Base-by-base conservation (phyloP, 768 basidiomycete species). In the Russula compacta region DNA sequence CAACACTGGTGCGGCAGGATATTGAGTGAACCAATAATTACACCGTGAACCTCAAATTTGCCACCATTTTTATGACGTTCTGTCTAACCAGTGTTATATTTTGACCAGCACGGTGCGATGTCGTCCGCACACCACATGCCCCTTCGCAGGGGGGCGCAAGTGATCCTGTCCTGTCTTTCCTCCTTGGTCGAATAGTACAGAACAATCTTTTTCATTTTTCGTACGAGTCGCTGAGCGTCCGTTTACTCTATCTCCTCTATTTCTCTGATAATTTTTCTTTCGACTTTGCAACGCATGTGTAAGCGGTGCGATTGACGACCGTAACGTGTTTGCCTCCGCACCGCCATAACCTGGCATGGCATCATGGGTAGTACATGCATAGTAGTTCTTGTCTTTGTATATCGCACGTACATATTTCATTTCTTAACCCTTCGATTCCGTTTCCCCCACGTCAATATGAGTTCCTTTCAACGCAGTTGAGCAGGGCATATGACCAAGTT, bases 171-270 rank as follows among this genome's bases (percentile, higher is more conserved):
- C 47, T 46, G 33, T 63, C 53, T 29, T 56, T 65, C 48, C 43
- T 48, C 46, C 8, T 11, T 29, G 42, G 58, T 54, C 47, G 61
- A 57, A 17, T 50, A 42, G 6, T 48, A n/a, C 53, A 62, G 40
- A 57, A 48, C 53, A 40, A 40, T 44, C 2, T 33, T 32, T 38
- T 17, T 14, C 35, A n/a, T 39, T 32, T 49, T 44, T 52, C 54
- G 36, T 56, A 24, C n/a, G 50, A 48, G 61, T 60, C 58, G 64
- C 50, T 64, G 62, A 49, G 53, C 64, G 50, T 59, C 54, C 48
- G 17, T 39, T 24, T 56, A 38, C 50, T 10, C 24, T 24, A 39
- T 43, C 35, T 48, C 38, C 24, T 44, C 44, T 9, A 21, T 49
- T 53, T 17, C 40, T 32, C 39, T 21, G 36, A 43, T 51, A 9